phyloP scores from a whole-genome alignment of 805 yeast species.

The Tetrapisispora taiwanensis region DNA sequence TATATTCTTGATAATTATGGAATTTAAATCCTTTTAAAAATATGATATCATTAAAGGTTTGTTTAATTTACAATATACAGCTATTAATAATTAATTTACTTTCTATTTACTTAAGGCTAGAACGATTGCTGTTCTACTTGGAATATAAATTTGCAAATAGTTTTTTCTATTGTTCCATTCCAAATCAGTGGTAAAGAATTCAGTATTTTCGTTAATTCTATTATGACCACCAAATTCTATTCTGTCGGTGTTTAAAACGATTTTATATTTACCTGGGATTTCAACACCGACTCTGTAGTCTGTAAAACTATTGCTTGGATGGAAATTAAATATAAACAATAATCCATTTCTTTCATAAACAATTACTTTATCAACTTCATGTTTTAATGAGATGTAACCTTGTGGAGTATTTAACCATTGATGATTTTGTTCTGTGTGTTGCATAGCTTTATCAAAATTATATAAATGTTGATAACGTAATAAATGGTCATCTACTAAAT shows the following conservation, averaged over 20 bases:
- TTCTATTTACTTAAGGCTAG: conserved; percentile 33
- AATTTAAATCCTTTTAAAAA: too few relatives aligned
- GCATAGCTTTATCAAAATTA: conserved; percentile 81
- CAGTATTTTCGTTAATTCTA: conserved; percentile 47
- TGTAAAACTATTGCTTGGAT: conserved; percentile 70
- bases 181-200: conserved; percentile 61
- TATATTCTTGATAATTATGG: too few relatives aligned
- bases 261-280: conserved; percentile 59
- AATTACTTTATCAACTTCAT: conserved; percentile 80
- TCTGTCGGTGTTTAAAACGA: conserved; percentile 68
- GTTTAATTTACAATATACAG: not conserved
- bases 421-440: conserved; percentile 56
- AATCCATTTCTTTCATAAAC: conserved; percentile 84
- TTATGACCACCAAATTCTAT: conserved; percentile 70
- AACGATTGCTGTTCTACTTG: conserved; percentile 62
- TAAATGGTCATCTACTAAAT: conserved; percentile 67
- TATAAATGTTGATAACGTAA: conserved; percentile 71
- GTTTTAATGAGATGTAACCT: conserved; percentile 80
- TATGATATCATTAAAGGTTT: too few relatives aligned
- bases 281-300: conserved; percentile 92
- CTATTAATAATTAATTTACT: not conserved
- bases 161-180: conserved; percentile 75
- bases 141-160: conserved; percentile 68
- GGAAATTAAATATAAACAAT: conserved; percentile 81
- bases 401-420: conserved; percentile 64